phyloP scores from a whole-genome alignment of 2,329 filamentous ascomycete genomes.

The Cryphonectria japonica region DNA sequence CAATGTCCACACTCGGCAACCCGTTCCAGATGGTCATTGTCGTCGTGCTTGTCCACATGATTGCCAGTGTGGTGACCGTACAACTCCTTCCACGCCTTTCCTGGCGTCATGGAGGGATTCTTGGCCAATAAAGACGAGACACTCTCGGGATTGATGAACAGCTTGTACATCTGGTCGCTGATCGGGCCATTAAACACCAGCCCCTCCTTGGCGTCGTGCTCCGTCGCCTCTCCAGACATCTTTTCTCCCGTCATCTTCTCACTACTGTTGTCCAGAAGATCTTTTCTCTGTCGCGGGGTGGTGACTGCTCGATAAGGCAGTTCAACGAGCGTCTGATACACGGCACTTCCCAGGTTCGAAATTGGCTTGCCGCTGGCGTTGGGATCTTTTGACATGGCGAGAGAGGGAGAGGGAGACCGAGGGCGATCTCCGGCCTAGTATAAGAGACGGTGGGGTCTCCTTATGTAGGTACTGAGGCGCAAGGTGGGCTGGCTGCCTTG shows the following conservation, averaged over 20 bases:
- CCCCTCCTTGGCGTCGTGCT: constrained; percentile 19
- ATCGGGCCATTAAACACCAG: constrained; percentile 36
- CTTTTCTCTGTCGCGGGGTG: constrained; percentile 32
- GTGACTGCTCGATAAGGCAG: constrained; percentile 39
- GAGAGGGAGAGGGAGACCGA: neutral
- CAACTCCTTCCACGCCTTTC: constrained; percentile 58
- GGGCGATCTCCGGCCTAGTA: neutral
- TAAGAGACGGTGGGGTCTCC: neutral
- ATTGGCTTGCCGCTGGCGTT: constrained; percentile 22
- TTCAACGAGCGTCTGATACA: constrained; percentile 38
- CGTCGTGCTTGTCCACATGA: constrained; percentile 33
- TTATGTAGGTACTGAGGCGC: neutral
- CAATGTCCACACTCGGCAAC: constrained; percentile 69
- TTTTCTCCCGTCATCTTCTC: constrained; percentile 11
- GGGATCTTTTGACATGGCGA: constrained; percentile 13
- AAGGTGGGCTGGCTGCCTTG: neutral
- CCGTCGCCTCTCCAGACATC: constrained; percentile 6
- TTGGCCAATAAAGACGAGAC: constrained; percentile 62
- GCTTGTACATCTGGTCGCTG: constrained; percentile 50
- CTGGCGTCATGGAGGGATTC: constrained; percentile 56
- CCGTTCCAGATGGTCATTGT: constrained; percentile 52
- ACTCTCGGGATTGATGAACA: constrained; percentile 57
- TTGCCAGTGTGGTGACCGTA: constrained; percentile 44
- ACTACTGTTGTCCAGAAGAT: neutral
- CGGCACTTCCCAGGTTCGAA: constrained; percentile 16